Evolutionary conservation across 495 filamentous ascomycete species (phyloP).

Genomic region (Apodospora peruviana): DNA sequence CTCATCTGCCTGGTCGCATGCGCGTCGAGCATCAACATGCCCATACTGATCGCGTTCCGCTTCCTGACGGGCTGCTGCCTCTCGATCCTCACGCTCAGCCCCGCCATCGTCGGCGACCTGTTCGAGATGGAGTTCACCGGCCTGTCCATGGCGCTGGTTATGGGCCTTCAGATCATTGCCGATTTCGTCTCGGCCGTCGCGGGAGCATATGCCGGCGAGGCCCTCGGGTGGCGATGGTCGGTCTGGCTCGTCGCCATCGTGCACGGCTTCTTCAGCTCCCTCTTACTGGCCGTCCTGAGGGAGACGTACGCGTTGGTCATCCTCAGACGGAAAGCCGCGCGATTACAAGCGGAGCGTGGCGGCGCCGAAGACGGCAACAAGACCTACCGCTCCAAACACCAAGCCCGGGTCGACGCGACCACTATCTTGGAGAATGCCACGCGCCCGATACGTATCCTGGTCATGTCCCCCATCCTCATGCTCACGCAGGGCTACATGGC

Average conservation of each 20-base stretch:
- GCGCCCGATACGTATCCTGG: background rate
- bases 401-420: background rate
- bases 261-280: background rate
- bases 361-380: background rate
- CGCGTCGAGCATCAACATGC: background rate
- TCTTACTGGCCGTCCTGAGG: background rate
- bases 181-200: background rate
- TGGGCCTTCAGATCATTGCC: background rate
- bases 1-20: background rate
- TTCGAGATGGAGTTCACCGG: background rate
- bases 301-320: background rate
- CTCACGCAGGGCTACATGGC: background rate
- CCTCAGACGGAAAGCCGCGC: background rate
- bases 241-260: background rate
- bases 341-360: background rate
- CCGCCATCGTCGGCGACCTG: background rate
- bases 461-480: background rate
- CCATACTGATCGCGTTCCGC: background rate
- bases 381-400: background rate
- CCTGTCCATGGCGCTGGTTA: background rate
- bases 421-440: background rate
- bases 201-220: background rate
- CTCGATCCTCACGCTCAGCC: background rate
- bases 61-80: background rate
- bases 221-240: background rate